These are phyloP conservation scores for Globisporangium cystogenes DNA, from an alignment of 352 stramenopile species.

Conservation along the genomic window DNA sequence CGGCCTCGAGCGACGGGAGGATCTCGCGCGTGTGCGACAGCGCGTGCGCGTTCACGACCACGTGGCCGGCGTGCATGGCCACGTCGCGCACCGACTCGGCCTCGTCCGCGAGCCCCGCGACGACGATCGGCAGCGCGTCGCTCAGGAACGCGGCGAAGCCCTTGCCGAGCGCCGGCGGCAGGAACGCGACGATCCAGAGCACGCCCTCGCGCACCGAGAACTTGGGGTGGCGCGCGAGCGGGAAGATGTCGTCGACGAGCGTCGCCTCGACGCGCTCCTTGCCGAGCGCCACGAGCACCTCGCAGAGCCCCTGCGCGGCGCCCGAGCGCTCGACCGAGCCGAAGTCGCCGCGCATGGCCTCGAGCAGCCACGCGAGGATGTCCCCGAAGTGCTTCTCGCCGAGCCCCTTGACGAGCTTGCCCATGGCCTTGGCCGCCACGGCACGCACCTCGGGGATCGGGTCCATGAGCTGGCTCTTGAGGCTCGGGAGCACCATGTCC, in stretches of 20 bases:
- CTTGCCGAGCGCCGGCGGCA: slow-evolving; percentile 94
- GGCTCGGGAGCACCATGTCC: slow-evolving; percentile 93
- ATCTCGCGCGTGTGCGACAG: slow-evolving; percentile 97
- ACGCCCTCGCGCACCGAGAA: slow-evolving; percentile 96
- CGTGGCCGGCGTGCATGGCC: slow-evolving; percentile 95
- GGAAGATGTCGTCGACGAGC: slow-evolving; percentile 94
- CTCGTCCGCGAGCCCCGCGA: slow-evolving; percentile 98
- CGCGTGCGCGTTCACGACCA: slow-evolving; percentile 97
- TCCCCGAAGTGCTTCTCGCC: slow-evolving; percentile 95
- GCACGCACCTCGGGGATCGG: slow-evolving; percentile 94
- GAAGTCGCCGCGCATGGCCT: slow-evolving; percentile 93
- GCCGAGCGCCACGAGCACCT: slow-evolving; percentile 89
- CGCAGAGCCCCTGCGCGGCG: slow-evolving; percentile 97
- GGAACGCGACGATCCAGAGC: slow-evolving; percentile 98
- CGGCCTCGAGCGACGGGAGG: slow-evolving; percentile 94
- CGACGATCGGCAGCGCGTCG: slow-evolving; percentile 94
- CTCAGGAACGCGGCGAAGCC: slow-evolving; percentile 93
- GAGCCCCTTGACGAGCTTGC: slow-evolving; percentile 93
- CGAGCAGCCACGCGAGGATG: slow-evolving; percentile 96
- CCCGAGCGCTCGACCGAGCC: slow-evolving; percentile 97
- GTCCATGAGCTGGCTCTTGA: slow-evolving; percentile 93
- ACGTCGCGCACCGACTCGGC: slow-evolving; percentile 97
- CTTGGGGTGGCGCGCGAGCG: slow-evolving; percentile 92
- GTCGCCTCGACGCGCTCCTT: slow-evolving; percentile 68
- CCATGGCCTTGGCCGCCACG: slow-evolving; percentile 94